Evolutionary conservation across 148 eudicot species (phyloP), one percentile per base, ranked within the genome.

Genomic region (Beta vulgaris): DNA sequence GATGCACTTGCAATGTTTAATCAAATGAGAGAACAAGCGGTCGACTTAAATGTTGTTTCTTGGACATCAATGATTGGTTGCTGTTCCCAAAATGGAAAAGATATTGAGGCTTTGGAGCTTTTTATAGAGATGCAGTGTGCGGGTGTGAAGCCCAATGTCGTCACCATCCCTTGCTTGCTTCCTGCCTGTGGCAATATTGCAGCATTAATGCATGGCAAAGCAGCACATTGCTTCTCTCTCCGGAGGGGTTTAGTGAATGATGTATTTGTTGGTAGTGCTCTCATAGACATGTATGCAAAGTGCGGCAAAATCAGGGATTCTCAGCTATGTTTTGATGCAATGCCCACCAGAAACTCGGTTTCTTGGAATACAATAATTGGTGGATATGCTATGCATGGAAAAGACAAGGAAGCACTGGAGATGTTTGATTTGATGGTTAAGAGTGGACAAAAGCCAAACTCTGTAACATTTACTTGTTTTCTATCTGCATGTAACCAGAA

Each of bases 141-240:
- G 48, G 88, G 93, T 46, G 90, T 90, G 75, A 76, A 80, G 59
- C 90, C 95, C 21, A 90, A 90, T 71, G 76, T 86, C 29, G 86
- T 90, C 19, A 88, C 95, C 48, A 88, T 88, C 60, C 90, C 92
- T 72, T 88, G 89, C 82, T 77, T 88, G 83, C 85, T 90, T 49
- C 93, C 93, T 12, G 93, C 90, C 14, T 90, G 90, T 73, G 90
- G 92, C 5, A 90, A 90, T 77, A 80, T 90, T 55, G 95, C 92
- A 13, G 95, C 91, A 59, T 80, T 88, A 23, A 80, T 85, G 86
- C 92, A 88, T 40, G 96, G 96, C 40, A 90, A 88, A 71, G 87
- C 90, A 71, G 87, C 87, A 34, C 90, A 90, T 78, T 87, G 92
- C 66, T 88, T 84, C 73, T 88, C 90, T 65, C 68, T 87, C 18